These are phyloP conservation scores for Kentomonas sorsogonicus DNA, from an alignment of 208 protist genomes.

Conservation along the genomic window DNA sequence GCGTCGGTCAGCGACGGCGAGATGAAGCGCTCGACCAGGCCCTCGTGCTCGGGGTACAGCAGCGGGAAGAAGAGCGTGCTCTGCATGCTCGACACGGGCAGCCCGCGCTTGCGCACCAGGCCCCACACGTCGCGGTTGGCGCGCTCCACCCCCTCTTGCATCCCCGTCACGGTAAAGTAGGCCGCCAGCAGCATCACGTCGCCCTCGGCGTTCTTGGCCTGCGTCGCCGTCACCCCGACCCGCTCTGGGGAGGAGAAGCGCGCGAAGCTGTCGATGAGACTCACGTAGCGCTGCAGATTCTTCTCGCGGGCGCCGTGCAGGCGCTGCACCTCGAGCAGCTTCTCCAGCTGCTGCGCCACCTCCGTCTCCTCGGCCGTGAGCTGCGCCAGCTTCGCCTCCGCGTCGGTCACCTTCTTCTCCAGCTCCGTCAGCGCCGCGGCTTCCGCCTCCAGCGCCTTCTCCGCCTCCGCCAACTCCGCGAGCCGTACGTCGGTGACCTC, in stretches of 20 bases:
- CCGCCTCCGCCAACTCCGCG: constrained; percentile 22
- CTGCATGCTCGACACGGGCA: constrained; percentile 11
- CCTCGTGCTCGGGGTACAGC: constrained; percentile 44
- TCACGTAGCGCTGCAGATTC: constrained; percentile 40
- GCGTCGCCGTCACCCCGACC: constrained; percentile 16
- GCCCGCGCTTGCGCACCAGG: constrained; percentile 16
- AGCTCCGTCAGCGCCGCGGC: constrained; percentile 20
- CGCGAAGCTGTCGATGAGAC: constrained; percentile 63
- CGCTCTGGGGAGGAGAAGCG: constrained; percentile 26
- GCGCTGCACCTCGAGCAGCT: constrained; percentile 23
- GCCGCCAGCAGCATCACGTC: constrained; percentile 61
- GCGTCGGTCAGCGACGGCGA: constrained; percentile 22
- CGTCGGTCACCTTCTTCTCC: constrained; percentile 18
- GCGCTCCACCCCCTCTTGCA: constrained; percentile 14
- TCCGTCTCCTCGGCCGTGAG: background rate
- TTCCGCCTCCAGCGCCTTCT: constrained; percentile 25
- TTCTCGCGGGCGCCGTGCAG: constrained; percentile 23
- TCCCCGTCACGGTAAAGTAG: constrained; percentile 46
- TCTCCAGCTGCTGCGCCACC: constrained; percentile 14
- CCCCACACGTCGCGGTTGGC: constrained; percentile 17
- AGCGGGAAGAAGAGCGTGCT: constrained; percentile 23
- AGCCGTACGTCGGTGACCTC: constrained; percentile 8
- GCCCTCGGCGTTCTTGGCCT: constrained; percentile 35
- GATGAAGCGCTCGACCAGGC: constrained; percentile 33
- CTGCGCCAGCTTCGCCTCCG: constrained; percentile 19